A percentile compares a stretch with the other conserved stretches of the same genome.
phyloP scores from a whole-genome alignment of 768 basidiomycete genomes.

The Tephrocybe sp. region DNA sequence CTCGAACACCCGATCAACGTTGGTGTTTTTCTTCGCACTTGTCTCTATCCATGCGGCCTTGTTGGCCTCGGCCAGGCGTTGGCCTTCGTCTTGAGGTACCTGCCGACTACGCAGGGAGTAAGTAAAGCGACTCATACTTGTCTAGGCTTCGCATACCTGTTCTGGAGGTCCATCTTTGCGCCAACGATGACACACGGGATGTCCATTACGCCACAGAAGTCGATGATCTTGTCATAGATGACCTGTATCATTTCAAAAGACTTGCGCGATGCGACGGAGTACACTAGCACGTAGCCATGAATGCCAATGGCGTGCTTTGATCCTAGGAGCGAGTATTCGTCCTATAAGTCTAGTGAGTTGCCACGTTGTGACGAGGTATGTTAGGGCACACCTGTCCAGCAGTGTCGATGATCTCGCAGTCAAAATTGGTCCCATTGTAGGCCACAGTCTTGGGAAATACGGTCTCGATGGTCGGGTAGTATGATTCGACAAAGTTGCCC shows the following conservation, averaged over 20 bases:
- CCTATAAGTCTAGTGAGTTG: constrained; percentile 43
- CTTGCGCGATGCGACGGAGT: constrained; percentile 81
- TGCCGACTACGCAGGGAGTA: constrained; percentile 48
- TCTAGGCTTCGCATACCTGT: constrained; percentile 51
- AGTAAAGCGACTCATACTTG: constrained; percentile 9
- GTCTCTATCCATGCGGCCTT: constrained; percentile 84
- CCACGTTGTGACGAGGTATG: constrained; percentile 6
- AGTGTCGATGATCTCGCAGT: constrained; percentile 94
- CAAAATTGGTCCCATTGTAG: constrained; percentile 79
- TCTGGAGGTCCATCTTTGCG: constrained; percentile 79
- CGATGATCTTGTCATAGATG: constrained; percentile 89
- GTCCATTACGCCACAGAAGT: constrained; percentile 77
- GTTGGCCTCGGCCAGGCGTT: constrained; percentile 66
- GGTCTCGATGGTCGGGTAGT: constrained; percentile 91
- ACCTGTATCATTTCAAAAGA: constrained; percentile 91
- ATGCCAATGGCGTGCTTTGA: constrained; percentile 91
- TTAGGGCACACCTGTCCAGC: constrained; percentile 74
- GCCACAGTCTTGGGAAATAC: constrained; percentile 74
- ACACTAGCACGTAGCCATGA: constrained; percentile 92
- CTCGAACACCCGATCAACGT: constrained; percentile 83
- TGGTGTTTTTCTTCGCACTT: constrained; percentile 78
- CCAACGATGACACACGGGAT: constrained; percentile 93
- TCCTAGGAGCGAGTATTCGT: constrained; percentile 88
- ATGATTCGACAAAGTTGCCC: constrained; percentile 80
- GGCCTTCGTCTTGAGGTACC: constrained; percentile 64